These are phyloP conservation scores for Termitomyces sp. DNA, from an alignment of 768 basidiomycete genomes.

Conservation along the genomic window DNA sequence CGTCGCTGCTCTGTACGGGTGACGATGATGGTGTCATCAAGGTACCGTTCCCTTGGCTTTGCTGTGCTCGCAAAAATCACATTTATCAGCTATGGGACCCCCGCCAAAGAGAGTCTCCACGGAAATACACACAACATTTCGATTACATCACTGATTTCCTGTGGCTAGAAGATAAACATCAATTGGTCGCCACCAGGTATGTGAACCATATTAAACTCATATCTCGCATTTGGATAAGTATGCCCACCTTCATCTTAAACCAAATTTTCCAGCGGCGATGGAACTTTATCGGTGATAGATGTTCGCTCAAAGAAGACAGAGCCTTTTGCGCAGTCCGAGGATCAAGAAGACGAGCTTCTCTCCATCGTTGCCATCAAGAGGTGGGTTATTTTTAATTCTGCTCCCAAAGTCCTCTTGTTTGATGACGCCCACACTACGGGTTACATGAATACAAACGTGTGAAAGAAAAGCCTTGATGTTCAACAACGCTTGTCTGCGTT, in stretches of 20 bases:
- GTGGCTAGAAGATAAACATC: conserved; percentile 80
- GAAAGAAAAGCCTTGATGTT: background rate
- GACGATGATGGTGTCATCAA: conserved; percentile 96
- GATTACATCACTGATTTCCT: conserved; percentile 94
- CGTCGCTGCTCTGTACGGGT: conserved; percentile 76
- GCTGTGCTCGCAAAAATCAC: background rate
- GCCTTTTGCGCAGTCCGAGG: conserved; percentile 84
- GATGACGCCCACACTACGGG: background rate
- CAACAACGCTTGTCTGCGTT: background rate
- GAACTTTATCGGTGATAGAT: conserved; percentile 89
- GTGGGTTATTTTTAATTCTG: conserved; percentile 22
- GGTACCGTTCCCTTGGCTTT: conserved; percentile 36
- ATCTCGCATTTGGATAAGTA: background rate
- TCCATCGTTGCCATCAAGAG: conserved; percentile 84
- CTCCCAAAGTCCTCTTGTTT: background rate
- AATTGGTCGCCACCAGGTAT: conserved; percentile 86
- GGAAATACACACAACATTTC: conserved; percentile 81
- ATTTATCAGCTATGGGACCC: conserved; percentile 85
- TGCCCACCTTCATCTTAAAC: background rate
- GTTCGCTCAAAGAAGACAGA: conserved; percentile 77
- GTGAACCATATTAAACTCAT: background rate
- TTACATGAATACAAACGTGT: background rate
- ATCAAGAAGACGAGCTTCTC: conserved; percentile 93
- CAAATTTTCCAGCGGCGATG: conserved; percentile 68
- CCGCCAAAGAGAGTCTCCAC: conserved; percentile 57